Percentiles rank a stretch among this genome's conserved stretches.
Conservation (phyloP, 768 basidiomycete genomes). For the Amanita phalloides region DNA sequence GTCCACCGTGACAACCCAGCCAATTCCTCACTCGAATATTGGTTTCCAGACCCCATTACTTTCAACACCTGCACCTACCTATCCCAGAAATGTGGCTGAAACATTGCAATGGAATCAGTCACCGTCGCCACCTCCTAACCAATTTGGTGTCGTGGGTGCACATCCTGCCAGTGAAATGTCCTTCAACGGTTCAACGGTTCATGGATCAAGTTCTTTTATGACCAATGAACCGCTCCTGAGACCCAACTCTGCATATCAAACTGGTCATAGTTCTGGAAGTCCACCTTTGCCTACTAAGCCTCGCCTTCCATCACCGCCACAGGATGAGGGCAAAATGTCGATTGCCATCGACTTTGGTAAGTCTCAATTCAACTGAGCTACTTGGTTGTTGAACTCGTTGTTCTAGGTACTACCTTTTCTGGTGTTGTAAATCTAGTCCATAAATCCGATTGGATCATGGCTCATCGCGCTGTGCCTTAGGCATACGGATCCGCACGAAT, state of each 20-base stretch:
- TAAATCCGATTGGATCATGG: slow-evolving; percentile 3
- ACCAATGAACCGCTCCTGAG: slow-evolving; percentile 18
- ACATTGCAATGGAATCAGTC: slow-evolving; percentile 21
- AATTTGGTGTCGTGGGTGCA: slow-evolving; percentile 16
- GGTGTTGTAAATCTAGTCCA: slow-evolving; percentile 53
- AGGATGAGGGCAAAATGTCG: slow-evolving; percentile 71
- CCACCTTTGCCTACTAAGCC: slow-evolving; percentile 13
- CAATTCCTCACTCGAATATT: slow-evolving; percentile 25
- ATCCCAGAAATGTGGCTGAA: slow-evolving; percentile 8
- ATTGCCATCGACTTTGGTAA: slow-evolving; percentile 77
- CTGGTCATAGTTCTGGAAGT: slow-evolving; percentile 10
- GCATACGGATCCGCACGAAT: slow-evolving; percentile 84
- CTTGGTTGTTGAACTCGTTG: slow-evolving; percentile 1
- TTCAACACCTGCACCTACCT: slow-evolving; percentile 12
- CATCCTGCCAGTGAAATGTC: neutral
- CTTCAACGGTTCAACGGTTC: slow-evolving; percentile 11
- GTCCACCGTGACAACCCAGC: slow-evolving; percentile 38
- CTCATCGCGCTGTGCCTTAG: slow-evolving; percentile 21
- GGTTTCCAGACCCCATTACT: slow-evolving; percentile 16
- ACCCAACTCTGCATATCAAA: slow-evolving; percentile 19
- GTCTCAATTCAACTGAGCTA: slow-evolving; percentile 10
- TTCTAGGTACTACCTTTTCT: slow-evolving; percentile 74
- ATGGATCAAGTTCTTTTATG: slow-evolving; percentile 16
- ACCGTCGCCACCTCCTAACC: slow-evolving; percentile 27
- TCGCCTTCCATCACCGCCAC: slow-evolving; percentile 12